Conservation (phyloP, 306 rosid genomes). For the Gynostemma pentaphyllum region DNA sequence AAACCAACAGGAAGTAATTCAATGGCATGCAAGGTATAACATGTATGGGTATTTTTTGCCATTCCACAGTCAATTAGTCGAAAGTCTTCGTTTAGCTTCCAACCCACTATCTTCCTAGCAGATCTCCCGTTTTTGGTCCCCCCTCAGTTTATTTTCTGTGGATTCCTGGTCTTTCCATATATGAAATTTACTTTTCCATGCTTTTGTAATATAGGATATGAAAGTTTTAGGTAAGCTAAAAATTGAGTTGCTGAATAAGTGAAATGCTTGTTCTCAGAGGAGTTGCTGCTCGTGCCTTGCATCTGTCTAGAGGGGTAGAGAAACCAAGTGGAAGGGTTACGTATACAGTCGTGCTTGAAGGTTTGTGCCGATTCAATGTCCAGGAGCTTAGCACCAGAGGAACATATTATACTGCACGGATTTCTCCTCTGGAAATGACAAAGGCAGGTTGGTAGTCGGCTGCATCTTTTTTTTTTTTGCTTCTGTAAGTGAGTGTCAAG, state of each 20-base stretch:
- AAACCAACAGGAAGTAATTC: constrained; percentile 67
- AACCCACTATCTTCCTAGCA: background rate
- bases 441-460: constrained; percentile 49
- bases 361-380: constrained; percentile 84
- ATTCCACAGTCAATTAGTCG: background rate
- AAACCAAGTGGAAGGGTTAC: constrained; percentile 99
- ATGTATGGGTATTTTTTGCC: background rate
- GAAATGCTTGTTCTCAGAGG: constrained; percentile 40
- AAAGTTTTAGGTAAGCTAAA: background rate
- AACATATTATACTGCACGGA: constrained; percentile 82
- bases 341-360: constrained; percentile 91
- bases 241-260: background rate
- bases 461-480: background rate
- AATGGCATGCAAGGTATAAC: constrained; percentile 82
- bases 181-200: too few relatives aligned
- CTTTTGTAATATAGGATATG: background rate
- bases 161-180: background rate
- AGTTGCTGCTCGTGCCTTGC: constrained; percentile 94
- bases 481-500: background rate
- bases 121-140: background rate
- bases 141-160: background rate
- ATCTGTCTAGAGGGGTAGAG: constrained; percentile 97
- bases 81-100: background rate
- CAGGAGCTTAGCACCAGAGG: constrained; percentile 96
- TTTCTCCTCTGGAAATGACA: constrained; percentile 83